Base-by-base conservation (phyloP, 208 protist genomes). In the Trichomonas tenax region DNA sequence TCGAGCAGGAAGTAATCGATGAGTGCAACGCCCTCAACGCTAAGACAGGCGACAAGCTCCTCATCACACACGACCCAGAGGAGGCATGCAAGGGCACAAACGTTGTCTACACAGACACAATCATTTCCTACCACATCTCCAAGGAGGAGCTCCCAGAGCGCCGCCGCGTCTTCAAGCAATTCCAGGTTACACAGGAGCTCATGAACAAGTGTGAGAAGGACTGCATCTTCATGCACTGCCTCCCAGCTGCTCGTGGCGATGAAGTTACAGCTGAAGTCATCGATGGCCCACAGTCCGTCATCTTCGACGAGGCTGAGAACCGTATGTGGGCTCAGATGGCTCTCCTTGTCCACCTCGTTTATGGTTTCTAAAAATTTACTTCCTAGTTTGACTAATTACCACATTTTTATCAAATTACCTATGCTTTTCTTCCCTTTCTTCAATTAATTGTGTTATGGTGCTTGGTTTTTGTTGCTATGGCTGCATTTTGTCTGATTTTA, bases 191-290 rank as follows among this genome's bases (percentile, higher is more conserved):
- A 34, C 45, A 11, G 9, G 96, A 97, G 41, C 6, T 98, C 17
- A 96, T 98, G 96, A 63, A 36, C 34, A 51, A 97, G 26, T 97
- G 98, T 34, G 98, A 98, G 21, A 95, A 95, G 23, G 96, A 98
- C 96, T 49, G 82, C 31, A 98, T 98, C 84, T 98, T 98, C 97
- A 98, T 98, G 98, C 98, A 98, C 97, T 98, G 98, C 96, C 97
- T 98, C 17, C 98, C 98, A 36, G 98, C 98, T 11, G 81, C 96
- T 11, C 97, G 98, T 51, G 98, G 97, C 81, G 72, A 97, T 46
- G 98, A 98, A 90, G 96, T 98, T 95, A 98, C 98, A n/a, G 98
- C 97, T 21, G 98, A 98, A 63, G 98, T 98, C 8, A 98, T 98
- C 45, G 98, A 98, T 72, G 98, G 98, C 11, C 96, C 96, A 11